phyloP scores from a whole-genome alignment of 2,329 filamentous ascomycete genomes.

The Orbilia blumenaviensis region DNA sequence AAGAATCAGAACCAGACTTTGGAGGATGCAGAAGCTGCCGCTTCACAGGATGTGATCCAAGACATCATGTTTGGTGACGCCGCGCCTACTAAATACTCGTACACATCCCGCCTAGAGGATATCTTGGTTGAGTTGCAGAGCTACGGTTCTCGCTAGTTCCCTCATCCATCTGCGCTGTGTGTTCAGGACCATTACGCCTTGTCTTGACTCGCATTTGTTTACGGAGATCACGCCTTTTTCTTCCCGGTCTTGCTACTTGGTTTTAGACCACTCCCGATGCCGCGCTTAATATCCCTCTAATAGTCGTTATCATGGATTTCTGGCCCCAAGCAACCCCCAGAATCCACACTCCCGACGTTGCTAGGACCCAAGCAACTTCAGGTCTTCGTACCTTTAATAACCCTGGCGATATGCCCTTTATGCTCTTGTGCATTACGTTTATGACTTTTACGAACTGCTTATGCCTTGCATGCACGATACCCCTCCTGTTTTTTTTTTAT shows the following conservation, averaged over 20 bases:
- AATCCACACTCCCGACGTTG: neutral
- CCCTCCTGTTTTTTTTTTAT: neutral
- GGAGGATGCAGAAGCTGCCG: constrained; percentile 30
- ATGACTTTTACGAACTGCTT: neutral
- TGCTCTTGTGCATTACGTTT: neutral
- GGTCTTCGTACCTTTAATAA: neutral
- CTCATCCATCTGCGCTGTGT: neutral
- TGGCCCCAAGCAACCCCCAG: neutral
- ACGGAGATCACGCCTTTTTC: neutral
- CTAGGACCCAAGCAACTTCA: neutral
- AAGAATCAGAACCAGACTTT: constrained; percentile 52
- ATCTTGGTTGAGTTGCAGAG: constrained; percentile 24
- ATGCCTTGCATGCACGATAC: constrained; percentile 3
- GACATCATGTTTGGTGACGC: constrained; percentile 30
- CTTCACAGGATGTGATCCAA: constrained; percentile 25
- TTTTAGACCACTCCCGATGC: neutral
- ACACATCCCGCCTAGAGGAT: constrained; percentile 39
- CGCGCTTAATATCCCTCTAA: neutral
- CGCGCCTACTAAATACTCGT: constrained; percentile 17
- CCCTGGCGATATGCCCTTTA: neutral
- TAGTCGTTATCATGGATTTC: neutral
- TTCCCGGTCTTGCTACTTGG: neutral
- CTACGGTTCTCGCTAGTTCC: constrained; percentile 13
- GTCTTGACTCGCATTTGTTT: neutral
- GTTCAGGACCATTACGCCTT: neutral